Evolutionary conservation across 2,329 filamentous ascomycete species (phyloP), one percentile per base, ranked within the genome.

Genomic region (Emydomyces testavorans): DNA sequence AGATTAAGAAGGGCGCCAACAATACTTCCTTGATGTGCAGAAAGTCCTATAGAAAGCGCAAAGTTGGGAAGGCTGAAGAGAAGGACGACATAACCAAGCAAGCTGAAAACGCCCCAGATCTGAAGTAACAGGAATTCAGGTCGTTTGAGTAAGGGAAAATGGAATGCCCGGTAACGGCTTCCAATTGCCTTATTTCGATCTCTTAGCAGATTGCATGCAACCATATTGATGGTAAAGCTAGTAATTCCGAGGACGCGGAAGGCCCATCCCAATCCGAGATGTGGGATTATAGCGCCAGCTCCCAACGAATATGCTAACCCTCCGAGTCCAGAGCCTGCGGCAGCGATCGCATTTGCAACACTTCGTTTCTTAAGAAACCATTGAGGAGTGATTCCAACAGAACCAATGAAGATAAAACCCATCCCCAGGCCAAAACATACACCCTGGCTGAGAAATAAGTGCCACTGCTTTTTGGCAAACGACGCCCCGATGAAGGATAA

Each of bases 11-110:
- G 56, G 0, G 80, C 80, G 3, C 74, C 74, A n/a, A 82, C 70
- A 32, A 79, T 67, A 11, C 74, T 73, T 0, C 76, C 79, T 58
- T 83, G 78, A n/a, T 73, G 65, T 1, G 76, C 64, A 0, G 69
- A 69, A 3, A 83, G 69, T 0, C 79, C 79, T 29, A 82, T 71
- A 0, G 71, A 71, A 5, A 71, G 65, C 1, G 78, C 77, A 56
- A 80, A 83, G 50, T 75, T 78, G 1, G 80, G 75, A 6, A 84
- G 61, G 2, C 74, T 78, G 63, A 81, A 84, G 1, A 83, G 67
- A 1, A 83, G 62, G 0, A 79, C 75, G 16, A 82, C 75, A 53
- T 83, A 83, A 4, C 77, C 80, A 4, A 84, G 65, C 71, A 82
- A 78, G 43, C 71, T 78, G 52, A 82, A 69, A 50, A 77, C 70